phyloP scores from a whole-genome alignment of 768 basidiomycete species.

The Hygrocybe punicea region DNA sequence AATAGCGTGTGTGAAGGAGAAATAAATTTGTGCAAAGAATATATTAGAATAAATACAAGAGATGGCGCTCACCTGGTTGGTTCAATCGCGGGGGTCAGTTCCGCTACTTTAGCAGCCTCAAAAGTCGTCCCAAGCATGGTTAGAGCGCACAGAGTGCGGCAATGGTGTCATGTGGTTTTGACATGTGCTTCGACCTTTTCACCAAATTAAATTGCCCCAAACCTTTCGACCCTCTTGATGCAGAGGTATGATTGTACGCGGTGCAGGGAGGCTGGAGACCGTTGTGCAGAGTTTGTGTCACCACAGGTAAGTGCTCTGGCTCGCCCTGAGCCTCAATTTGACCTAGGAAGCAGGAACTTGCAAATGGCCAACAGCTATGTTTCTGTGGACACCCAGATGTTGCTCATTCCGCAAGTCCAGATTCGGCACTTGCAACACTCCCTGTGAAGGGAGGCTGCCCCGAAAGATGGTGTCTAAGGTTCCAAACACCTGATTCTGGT shows the following conservation, averaged over 20 bases:
- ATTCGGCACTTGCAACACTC: background rate
- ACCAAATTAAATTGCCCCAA: no score
- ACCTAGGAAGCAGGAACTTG: background rate
- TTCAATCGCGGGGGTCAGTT: conserved; percentile 45
- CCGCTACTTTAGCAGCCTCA: no score
- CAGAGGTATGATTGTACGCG: background rate
- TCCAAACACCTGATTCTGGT: background rate
- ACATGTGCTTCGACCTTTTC: no score
- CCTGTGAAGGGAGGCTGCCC: conserved; percentile 2
- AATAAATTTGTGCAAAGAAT: conserved; percentile 6
- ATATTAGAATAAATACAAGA: background rate
- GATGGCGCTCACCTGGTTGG: conserved; percentile 39
- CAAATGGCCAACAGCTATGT: background rate
- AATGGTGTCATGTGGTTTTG: no score
- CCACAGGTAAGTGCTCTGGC: background rate
- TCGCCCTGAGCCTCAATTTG: background rate
- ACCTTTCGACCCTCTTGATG: no score
- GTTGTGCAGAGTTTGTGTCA: background rate
- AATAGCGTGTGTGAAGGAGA: no score
- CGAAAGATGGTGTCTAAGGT: background rate
- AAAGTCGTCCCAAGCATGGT: conserved; percentile 41
- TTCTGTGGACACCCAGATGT: background rate
- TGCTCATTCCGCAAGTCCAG: background rate
- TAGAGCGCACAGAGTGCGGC: no score
- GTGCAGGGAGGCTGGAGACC: background rate